phyloP scores from a whole-genome alignment of 139 green algal genomes.

The Micromonas pusilla region DNA sequence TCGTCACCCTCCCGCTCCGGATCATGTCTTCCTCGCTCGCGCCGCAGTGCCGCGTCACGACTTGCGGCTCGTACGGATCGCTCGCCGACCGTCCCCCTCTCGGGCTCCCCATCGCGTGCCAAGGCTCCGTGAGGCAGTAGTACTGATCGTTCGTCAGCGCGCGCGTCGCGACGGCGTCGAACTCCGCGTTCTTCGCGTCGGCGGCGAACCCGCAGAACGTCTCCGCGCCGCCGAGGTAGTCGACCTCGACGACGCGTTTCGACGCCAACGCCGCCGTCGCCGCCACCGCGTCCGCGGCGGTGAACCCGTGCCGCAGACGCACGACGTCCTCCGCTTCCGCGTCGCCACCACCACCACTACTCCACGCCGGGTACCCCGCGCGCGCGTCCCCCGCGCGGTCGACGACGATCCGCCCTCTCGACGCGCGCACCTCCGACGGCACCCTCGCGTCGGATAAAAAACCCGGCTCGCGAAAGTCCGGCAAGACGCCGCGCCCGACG shows the following conservation, averaged over 20 bases:
- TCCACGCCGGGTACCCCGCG: not conserved
- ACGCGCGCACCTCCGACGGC: not conserved
- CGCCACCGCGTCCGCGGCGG: not conserved
- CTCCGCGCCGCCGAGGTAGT: not conserved
- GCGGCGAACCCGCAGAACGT: slow-evolving; percentile 8
- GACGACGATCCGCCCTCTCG: not conserved
- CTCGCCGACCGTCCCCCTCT: not conserved
- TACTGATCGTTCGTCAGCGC: slow-evolving; percentile 2
- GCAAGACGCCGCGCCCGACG: not conserved
- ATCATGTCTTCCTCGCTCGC: not conserved
- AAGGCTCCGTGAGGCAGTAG: slow-evolving; percentile 20
- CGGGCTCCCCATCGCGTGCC: not conserved
- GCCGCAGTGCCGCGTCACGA: slow-evolving; percentile 24
- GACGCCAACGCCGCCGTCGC: not conserved
- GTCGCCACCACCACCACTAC: not conserved
- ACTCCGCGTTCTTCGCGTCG: not conserved
- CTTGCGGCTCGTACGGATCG: slow-evolving; percentile 13
- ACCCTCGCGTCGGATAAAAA: slow-evolving; percentile 22
- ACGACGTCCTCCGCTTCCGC: not conserved
- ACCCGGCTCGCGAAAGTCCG: slow-evolving; percentile 12
- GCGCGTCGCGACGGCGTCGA: not conserved
- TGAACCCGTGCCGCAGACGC: not conserved
- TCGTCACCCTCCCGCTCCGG: not conserved
- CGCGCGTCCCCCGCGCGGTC: not conserved
- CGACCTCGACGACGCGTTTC: slow-evolving; percentile 3